phyloP scores from a whole-genome alignment of 2,329 filamentous ascomycete species.

The Stachybotrys elegans region DNA sequence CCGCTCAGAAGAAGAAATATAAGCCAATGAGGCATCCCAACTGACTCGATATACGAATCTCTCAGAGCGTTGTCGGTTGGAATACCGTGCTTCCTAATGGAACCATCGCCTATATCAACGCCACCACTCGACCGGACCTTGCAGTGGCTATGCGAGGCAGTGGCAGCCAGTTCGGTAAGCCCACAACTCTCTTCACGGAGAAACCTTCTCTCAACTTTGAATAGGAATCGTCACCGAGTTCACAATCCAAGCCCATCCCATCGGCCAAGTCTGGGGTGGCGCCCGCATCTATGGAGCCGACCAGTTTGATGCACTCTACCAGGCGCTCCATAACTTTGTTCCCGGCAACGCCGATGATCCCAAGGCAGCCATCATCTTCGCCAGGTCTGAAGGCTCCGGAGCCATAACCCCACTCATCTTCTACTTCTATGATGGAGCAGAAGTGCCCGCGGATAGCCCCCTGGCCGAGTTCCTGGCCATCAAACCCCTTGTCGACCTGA shows the following conservation, averaged over 20 bases:
- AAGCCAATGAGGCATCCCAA: too few species aligned
- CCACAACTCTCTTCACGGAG: neutral
- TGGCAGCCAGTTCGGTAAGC: slow-evolving; percentile 21
- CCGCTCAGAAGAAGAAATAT: too few species aligned
- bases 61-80: slow-evolving; percentile 17
- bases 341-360: slow-evolving; percentile 17
- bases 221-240: slow-evolving; percentile 29
- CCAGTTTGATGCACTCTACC: slow-evolving; percentile 22
- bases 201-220: too few species aligned
- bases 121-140: slow-evolving; percentile 16
- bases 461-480: slow-evolving; percentile 28
- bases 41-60: too few species aligned
- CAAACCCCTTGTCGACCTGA: slow-evolving; percentile 13
- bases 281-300: slow-evolving; percentile 23
- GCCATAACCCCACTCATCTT: slow-evolving; percentile 20
- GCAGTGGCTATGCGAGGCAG: slow-evolving; percentile 21
- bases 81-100: slow-evolving; percentile 19
- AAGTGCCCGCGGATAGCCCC: slow-evolving; percentile 19
- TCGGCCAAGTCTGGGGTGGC: slow-evolving; percentile 32
- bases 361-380: slow-evolving; percentile 24
- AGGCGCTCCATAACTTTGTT: slow-evolving; percentile 25
- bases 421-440: slow-evolving; percentile 27
- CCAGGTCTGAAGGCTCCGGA: slow-evolving; percentile 13
- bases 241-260: slow-evolving; percentile 22
- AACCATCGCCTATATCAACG: slow-evolving; percentile 18